Evolutionary conservation across 306 rosid species (phyloP), one percentile per base, ranked within the genome.

Genomic region (Lathyrus oleraceus): DNA sequence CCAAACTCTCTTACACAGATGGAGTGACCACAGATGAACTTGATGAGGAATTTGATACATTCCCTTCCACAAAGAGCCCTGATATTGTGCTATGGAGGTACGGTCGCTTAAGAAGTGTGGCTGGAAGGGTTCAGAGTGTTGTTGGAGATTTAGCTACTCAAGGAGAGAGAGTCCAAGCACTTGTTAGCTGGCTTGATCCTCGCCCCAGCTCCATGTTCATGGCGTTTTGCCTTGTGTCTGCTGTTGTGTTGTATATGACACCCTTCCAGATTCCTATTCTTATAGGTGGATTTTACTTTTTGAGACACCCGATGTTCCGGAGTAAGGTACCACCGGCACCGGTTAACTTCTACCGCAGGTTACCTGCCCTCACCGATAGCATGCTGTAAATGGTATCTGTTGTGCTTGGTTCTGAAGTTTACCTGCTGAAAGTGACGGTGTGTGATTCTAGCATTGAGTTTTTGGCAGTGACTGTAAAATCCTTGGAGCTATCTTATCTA

Each of bases 101-200:
- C 19, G 98, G 90, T n/a, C 84, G 98, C 16, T 64, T 94, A 70
- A 84, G 97, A 83, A 83, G 87, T 13, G 84, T 90, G 27, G 97
- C 97, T 0, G 97, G 97, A 43, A 88, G 86, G 81, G 87, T 94
- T 63, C 98, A 94, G 75, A 83, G 88, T 6, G 92, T 94, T 53
- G 95, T 94, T 16, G 98, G 97, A 16, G 96, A 94, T 39, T 62
- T 94, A 10, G 98, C 97, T 20, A 76, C 97, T 10, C 98, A 94
- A 79, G 96, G 96, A 35, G 98, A 94, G 83, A 87, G 98, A 56
- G 8, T 88, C 15, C 95, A 88, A 61, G 91, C 92, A 6, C 95
- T 94, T 25, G 85, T 94, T 66, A 94, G 86, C 85, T 94, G 98
- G 98, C 83, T 96, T 2, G 98, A 94, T 84, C 88, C 97, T 32